phyloP scores from a whole-genome alignment of 169 alveolate species.

The Eimeria tenella region DNA sequence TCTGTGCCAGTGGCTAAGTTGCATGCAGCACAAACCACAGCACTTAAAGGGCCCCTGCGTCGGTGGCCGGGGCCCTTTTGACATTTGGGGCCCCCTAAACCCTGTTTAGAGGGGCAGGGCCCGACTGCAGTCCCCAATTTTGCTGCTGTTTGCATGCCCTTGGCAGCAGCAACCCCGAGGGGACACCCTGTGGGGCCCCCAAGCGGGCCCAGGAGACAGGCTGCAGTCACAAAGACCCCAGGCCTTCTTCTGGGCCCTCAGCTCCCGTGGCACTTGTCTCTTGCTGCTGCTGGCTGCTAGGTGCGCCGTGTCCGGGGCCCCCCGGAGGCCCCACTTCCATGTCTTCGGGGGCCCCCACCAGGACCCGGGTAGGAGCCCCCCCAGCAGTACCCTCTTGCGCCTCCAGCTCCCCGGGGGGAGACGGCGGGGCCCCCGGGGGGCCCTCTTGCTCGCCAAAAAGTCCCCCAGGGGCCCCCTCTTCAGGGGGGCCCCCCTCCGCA shows the following conservation, averaged over 20 bases:
- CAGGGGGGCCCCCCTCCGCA: neutral
- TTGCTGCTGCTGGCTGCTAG: constrained; percentile 8
- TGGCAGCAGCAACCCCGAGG: too few relatives aligned
- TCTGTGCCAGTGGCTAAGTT: neutral
- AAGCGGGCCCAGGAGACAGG: too few relatives aligned
- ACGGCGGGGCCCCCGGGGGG: constrained; percentile 40
- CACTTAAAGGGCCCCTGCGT: neutral
- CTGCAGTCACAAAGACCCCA: too few relatives aligned
- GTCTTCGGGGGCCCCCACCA: neutral
- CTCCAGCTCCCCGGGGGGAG: neutral
- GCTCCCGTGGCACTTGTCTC: neutral
- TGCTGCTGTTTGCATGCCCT: too few relatives aligned
- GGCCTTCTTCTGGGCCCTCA: neutral
- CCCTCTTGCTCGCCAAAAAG: neutral
- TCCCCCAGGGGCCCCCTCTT: neutral
- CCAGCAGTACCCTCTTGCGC: neutral
- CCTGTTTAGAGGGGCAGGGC: neutral
- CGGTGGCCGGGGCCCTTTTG: too few relatives aligned
- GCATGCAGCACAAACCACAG: neutral
- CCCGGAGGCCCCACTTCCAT: neutral
- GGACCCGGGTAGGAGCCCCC: neutral
- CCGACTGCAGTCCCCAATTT: too few relatives aligned
- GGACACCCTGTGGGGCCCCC: too few relatives aligned
- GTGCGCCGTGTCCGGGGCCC: neutral
- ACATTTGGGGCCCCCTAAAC: neutral